Evolutionary conservation across 2,329 filamentous ascomycete genomes (phyloP), one percentile per base, ranked within the genome.

Genomic region (Clarireedia monteithiana): DNA sequence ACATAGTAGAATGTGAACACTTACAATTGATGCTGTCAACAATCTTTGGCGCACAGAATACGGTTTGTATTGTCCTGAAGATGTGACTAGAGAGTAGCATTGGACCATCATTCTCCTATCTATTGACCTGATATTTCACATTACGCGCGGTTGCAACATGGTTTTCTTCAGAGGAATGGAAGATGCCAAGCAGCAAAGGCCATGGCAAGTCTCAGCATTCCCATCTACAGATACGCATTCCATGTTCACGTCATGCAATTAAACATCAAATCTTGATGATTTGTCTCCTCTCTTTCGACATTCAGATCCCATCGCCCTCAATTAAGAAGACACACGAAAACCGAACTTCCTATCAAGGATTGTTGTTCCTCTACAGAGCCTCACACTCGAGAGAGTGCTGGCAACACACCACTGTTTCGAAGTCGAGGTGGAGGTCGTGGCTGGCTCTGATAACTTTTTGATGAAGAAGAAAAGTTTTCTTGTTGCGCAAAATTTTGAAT

Each of bases 241-340:
- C 30, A 34, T 9, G 30, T 12, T 42, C 15, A 10, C 15, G 20
- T 17, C 15, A 42, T 42, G 39, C n/a, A 42, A 42, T 42, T 42
- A 20, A 42, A 42, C 20, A 42, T 42, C 20, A 34, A 34, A 42
- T 23, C 44, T 15, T 40, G 24, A 20, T 26, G n/a, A 45, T 61
- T 45, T 82, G 80, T 83, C 73, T 83, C 83, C 83, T 81, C 77
- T 85, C 79, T 80, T 85, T 55, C 82, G 83, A 85, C 84, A 86
- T 85, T 81, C 76, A 73, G 73, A 74, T 73, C 80, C 77, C 82
- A 83, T 85, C 81, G 83, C 82, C 81, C 78, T 84, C 83, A 85
- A 68, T 79, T 61, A 83, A 86, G 82, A 83, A 74, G 80, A 85
- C 81, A 73, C 81, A 79, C 81, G 82, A 78, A 77, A 77, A 75